These are phyloP conservation scores for Mycena epipterygia DNA, from an alignment of 768 basidiomycete genomes.

Conservation along the genomic window DNA sequence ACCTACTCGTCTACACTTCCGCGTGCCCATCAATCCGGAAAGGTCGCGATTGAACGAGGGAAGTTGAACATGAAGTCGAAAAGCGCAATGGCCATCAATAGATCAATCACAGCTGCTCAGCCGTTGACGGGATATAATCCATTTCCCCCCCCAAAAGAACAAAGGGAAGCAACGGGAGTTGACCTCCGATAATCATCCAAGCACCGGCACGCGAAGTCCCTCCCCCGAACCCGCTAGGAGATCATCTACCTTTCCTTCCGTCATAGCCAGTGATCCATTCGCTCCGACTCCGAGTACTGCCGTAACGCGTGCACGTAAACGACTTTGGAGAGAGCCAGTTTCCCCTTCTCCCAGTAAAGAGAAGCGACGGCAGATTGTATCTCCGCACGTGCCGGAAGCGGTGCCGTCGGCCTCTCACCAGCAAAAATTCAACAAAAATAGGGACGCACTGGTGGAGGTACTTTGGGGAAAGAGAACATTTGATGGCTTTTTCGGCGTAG, in stretches of 20 bases:
- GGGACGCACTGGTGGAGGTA: too few relatives aligned
- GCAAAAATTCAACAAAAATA: too few relatives aligned
- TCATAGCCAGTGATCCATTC: slow-evolving; percentile 40
- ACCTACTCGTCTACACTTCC: too few relatives aligned
- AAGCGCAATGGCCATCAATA: too few relatives aligned
- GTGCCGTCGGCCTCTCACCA: too few relatives aligned
- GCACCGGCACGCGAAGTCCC: slow-evolving; percentile 43
- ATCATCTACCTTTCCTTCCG: slow-evolving; percentile 38
- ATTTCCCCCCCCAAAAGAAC: slow-evolving; percentile 83
- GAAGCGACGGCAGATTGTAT: slow-evolving; percentile 72
- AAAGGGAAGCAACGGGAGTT: slow-evolving; percentile 59
- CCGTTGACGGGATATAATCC: slow-evolving; percentile 77
- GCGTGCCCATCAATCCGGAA: too few relatives aligned
- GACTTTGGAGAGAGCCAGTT: slow-evolving; percentile 85
- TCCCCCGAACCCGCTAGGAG: slow-evolving; percentile 56
- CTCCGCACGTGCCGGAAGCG: too few relatives aligned
- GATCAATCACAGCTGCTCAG: slow-evolving; percentile 62
- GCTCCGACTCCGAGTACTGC: slow-evolving; percentile 55
- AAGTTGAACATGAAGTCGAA: too few relatives aligned
- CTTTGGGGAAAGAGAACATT: too few relatives aligned
- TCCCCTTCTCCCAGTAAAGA: slow-evolving; percentile 87
- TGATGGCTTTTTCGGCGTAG: too few relatives aligned
- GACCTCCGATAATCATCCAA: slow-evolving; percentile 36
- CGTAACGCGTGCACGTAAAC: slow-evolving; percentile 80
- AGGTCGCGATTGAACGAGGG: too few relatives aligned